Evolutionary conservation across 148 eudicot genomes (phyloP).

Genomic region (Cornus kousa): DNA sequence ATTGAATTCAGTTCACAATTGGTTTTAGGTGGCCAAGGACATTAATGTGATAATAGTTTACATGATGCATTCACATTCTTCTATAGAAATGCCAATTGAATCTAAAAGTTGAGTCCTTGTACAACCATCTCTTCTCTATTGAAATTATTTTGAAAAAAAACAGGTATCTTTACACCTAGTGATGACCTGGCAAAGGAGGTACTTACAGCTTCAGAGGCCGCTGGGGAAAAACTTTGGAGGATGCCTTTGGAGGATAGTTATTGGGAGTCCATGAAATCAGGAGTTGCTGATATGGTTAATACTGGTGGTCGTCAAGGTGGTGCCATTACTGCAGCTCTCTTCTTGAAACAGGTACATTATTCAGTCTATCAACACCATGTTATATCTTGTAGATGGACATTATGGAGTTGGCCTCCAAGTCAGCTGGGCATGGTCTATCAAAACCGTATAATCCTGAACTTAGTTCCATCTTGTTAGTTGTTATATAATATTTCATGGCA

Average conservation of each 20-base stretch:
- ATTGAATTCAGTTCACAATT: background rate
- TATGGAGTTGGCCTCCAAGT: background rate
- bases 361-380: background rate
- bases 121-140: conserved; percentile 3
- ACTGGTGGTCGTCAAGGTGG: conserved; percentile 98
- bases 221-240: conserved; percentile 96
- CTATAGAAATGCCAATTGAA: background rate
- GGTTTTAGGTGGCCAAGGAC: background rate
- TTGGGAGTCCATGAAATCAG: conserved; percentile 98
- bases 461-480: background rate
- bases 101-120: background rate
- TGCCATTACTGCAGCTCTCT: conserved; percentile 89
- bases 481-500: background rate
- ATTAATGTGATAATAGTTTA: background rate
- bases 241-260: conserved; percentile 92
- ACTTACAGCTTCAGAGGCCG: conserved; percentile 61
- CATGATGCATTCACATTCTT: background rate
- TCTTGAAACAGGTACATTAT: conserved; percentile 82
- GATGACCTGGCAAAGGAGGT: conserved; percentile 89
- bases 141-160: background rate
- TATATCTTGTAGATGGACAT: background rate
- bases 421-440: background rate
- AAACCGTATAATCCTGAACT: background rate
- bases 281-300: conserved; percentile 96
- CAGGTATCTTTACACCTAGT: conserved; percentile 85